A percentile compares a stretch with the other conserved stretches of the same genome.
Conservation (phyloP, 78 protist genomes). For the Diacronema lutheri region DNA sequence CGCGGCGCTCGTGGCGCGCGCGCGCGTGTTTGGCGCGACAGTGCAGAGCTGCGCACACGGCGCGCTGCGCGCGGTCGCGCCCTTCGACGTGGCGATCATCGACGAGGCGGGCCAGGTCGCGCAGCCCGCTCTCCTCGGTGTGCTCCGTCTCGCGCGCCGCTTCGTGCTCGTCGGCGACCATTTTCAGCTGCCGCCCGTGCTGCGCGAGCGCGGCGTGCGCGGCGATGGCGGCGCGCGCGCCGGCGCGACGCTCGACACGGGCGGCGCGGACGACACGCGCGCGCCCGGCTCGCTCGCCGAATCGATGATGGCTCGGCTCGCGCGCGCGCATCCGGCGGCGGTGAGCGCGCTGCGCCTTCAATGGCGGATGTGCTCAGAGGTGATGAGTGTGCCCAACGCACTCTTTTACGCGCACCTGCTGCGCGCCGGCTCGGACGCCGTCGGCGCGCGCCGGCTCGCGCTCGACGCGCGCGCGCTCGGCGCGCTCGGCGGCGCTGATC, state of each 20-base stretch:
- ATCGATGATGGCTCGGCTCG: not conserved
- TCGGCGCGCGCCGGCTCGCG: not conserved
- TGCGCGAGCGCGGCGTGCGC: not conserved
- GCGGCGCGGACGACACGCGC: too few species aligned
- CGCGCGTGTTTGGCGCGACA: not conserved
- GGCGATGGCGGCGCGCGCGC: not conserved
- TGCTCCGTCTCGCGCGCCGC: not conserved
- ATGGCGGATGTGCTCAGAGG: slow-evolving; percentile 73
- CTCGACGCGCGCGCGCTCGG: not conserved
- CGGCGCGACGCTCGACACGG: not conserved
- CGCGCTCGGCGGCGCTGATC: too few species aligned
- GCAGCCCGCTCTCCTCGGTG: slow-evolving; percentile 8
- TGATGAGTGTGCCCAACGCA: slow-evolving; percentile 56
- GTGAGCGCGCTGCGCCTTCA: slow-evolving; percentile 43
- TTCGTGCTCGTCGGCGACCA: slow-evolving; percentile 29
- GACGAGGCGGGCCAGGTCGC: slow-evolving; percentile 25
- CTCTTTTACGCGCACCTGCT: slow-evolving; percentile 54
- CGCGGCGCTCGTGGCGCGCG: not conserved
- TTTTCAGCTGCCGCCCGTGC: slow-evolving; percentile 9
- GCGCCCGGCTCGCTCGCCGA: not conserved
- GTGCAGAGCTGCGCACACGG: not conserved
- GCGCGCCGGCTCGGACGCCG: slow-evolving; percentile 42
- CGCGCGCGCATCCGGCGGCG: not conserved
- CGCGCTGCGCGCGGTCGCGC: not conserved
- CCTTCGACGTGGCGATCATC: slow-evolving; percentile 18